Evolutionary conservation across 768 basidiomycete species (phyloP).

Genomic region (Hericium erinaceus): DNA sequence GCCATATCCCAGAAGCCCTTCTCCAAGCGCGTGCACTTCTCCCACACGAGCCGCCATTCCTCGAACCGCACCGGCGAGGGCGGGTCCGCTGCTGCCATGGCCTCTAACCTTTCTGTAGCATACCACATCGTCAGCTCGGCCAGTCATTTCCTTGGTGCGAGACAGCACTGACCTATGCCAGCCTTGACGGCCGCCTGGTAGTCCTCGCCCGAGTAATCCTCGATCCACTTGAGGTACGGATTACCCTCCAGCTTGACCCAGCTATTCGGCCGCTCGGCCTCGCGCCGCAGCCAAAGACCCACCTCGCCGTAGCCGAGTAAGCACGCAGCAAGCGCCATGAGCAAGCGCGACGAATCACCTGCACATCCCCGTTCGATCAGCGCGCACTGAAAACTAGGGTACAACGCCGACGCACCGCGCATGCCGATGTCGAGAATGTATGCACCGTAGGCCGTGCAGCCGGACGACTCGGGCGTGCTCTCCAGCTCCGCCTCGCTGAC

Average conservation of each 20-base stretch:
- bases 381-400: too few species aligned
- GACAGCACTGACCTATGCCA: constrained; percentile 54
- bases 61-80: constrained; percentile 49
- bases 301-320: constrained; percentile 90
- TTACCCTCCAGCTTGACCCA: constrained; percentile 61
- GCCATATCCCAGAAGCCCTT: constrained; percentile 84
- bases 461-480: constrained; percentile 51
- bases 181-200: constrained; percentile 66
- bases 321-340: constrained; percentile 82
- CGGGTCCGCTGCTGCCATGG: constrained; percentile 46
- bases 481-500: constrained; percentile 53
- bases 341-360: constrained; percentile 63
- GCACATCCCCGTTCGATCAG: background rate
- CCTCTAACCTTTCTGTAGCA: constrained; percentile 66
- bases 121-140: background rate
- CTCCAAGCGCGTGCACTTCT: constrained; percentile 67
- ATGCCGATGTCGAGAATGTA: constrained; percentile 76
- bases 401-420: constrained; percentile 33
- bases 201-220: constrained; percentile 64
- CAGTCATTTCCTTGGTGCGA: background rate
- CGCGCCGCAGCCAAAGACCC: constrained; percentile 69
- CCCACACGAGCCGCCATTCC: constrained; percentile 69
- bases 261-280: constrained; percentile 34
- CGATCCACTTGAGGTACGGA: constrained; percentile 67
- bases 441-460: constrained; percentile 79